Evolutionary conservation across 305 asterid genomes (phyloP), one percentile per base, ranked within the genome.

Genomic region (Galium porrigens): DNA sequence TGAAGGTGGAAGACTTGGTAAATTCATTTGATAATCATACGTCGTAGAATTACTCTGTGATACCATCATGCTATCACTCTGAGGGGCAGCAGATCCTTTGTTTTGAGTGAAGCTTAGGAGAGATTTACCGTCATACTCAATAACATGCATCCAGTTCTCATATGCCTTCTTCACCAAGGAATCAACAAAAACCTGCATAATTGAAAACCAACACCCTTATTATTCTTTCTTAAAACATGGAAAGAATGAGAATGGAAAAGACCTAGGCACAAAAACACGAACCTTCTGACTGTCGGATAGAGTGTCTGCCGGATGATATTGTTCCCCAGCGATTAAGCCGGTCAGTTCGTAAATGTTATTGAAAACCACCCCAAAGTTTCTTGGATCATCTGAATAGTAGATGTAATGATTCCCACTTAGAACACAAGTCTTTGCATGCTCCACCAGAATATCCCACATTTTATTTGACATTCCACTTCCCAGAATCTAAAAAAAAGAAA

Each of bases 391-490:
- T 22, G 96, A 87, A 79, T 89, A 91, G 79, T 88, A 89, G 41
- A 91, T 85, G 55, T 87, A 89, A 39, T 84, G 84, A 69, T 89
- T 91, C 69, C 90, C 96, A 71, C 96, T 79, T 71, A 89, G 78
- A 61, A 81, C 92, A 60, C 99, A 92, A 33, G 99, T 92, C 89
- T 89, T 89, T 8, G 99, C 82, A 74, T 92, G 99, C 68, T 92
- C 95, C 55, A 82, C 81, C 17, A 89, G 95, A 70, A 75, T 81
- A 12, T 92, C 99, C 99, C 99, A 92, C 96, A 87, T 89, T 81
- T 80, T 89, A 71, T 92, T 92, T 39, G 99, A 92, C 96, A 91
- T 91, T 78, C 97, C 95, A 82, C 91, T 87, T 74, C 97, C 95
- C 56, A 92, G 83, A 66, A 92, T 82, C 99, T 92, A 80, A 0